Percentiles rank a stretch among this genome's conserved stretches.
Evolutionary conservation across 2,329 filamentous ascomycete genomes (phyloP).

Genomic region (Penicillium polonicum): DNA sequence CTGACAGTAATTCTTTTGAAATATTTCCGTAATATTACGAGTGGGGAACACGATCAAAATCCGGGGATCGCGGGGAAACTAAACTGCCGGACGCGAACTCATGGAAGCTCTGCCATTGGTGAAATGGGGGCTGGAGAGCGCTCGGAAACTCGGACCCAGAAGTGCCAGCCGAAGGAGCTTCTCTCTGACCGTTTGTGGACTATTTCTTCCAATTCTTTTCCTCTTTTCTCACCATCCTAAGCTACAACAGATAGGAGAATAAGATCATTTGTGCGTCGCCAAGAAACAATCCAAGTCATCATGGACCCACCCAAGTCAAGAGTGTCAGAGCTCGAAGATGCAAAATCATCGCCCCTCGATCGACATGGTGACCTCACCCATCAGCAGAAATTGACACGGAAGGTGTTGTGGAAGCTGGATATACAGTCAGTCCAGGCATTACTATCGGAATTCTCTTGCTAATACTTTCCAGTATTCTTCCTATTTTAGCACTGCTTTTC

Average conservation of each 20-base stretch:
- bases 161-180: not conserved
- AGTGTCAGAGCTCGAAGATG: slow-evolving; percentile 25
- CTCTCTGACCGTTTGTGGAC: not conserved
- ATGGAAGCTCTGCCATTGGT: not conserved
- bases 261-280: not conserved
- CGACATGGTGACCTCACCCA: slow-evolving; percentile 16
- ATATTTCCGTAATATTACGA: not conserved
- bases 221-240: not conserved
- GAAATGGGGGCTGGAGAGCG: not conserved
- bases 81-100: not conserved
- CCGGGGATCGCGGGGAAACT: slow-evolving; percentile 14
- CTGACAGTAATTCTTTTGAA: fast-evolving
- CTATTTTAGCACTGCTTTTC: slow-evolving; percentile 63
- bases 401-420: slow-evolving; percentile 50
- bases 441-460: not conserved
- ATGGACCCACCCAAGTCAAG: slow-evolving; percentile 24
- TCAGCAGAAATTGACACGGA: slow-evolving; percentile 39
- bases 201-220: not conserved
- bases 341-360: slow-evolving; percentile 15
- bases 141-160: not conserved
- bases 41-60: not conserved
- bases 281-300: slow-evolving; percentile 1
- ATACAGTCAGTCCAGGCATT: slow-evolving; percentile 10
- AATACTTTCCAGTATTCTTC: slow-evolving; percentile 53
- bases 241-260: not conserved